Base-by-base conservation (phyloP, 2,329 filamentous ascomycete species). In the Dothideomycetes sp. region DNA sequence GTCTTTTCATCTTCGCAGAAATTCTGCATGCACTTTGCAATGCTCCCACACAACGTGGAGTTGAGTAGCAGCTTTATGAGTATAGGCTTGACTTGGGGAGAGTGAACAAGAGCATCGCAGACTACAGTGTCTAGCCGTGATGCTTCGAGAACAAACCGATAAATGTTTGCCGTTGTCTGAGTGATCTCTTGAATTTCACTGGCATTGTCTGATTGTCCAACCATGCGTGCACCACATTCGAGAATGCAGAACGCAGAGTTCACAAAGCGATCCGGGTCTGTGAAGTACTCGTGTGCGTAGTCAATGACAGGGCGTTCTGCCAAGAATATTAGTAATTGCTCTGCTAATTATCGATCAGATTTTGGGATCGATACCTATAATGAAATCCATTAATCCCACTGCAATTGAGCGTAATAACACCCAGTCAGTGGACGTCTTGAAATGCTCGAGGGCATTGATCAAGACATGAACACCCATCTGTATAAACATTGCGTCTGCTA, bases 351-450 rank as follows among this genome's bases (percentile, higher is more conserved):
- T n/a, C n/a, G n/a, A n/a, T n/a, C n/a, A n/a, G n/a, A n/a, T n/a
- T n/a, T n/a, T n/a, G n/a, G n/a, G n/a, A n/a, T n/a, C n/a, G n/a
- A 17, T 41, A 51, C 50, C 52, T 44, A 44, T 47, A 33, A 58
- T 43, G 41, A 57, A 55, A 11, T 36, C 31, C 12, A 47, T 30
- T 22, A 58, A 44, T 17, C 16, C 34, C 3, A 29, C 15, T 14
- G 33, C 32, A 8, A 29, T 22, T 2, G n/a, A 10, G 3, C 12
- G 12, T 19, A 39, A 10, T 14, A 41, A 22, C 14, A 11, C 4
- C 14, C 11, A 10, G 12, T 42, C 22, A 19, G 10, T 36, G 5
- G 27, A 16, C 5, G 12, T 5, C 15, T 38, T 22, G 4, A n/a
- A 7, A 15, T 31, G 31, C 12, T 19, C 7, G 5, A 58, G 35